phyloP scores from a whole-genome alignment of 176 grass and related monocot species.

The Oryza officinalis region DNA sequence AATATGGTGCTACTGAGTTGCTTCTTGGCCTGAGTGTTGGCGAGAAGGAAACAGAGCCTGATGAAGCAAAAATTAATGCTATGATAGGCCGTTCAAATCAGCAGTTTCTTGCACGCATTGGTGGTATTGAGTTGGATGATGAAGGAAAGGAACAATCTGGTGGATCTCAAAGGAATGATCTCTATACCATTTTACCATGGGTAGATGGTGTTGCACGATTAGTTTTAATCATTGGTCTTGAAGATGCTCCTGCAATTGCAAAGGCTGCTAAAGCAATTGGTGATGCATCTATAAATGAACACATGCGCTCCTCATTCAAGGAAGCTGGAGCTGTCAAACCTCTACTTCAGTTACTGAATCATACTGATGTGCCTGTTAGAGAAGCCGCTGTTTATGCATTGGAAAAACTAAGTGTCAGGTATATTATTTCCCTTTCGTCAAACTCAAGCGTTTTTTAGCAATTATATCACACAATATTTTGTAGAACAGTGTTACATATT shows the following conservation, averaged over 20 bases:
- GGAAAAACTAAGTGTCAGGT: constrained; percentile 68
- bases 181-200: constrained; percentile 73
- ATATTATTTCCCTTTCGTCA: constrained; percentile 11
- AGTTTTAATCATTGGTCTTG: constrained; percentile 72
- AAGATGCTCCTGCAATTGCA: constrained; percentile 61
- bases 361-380: constrained; percentile 48
- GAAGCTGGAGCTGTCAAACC: constrained; percentile 62
- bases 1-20: constrained; percentile 75
- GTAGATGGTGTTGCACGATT: constrained; percentile 67
- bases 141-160: constrained; percentile 45
- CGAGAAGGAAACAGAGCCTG: constrained; percentile 46
- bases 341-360: constrained; percentile 63
- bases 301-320: constrained; percentile 64
- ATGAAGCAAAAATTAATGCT: constrained; percentile 65
- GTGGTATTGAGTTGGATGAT: constrained; percentile 70
- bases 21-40: constrained; percentile 63
- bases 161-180: constrained; percentile 42
- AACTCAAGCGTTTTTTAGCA: constrained; percentile 1
- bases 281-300: constrained; percentile 66
- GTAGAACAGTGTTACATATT: background rate
- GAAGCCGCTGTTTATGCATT: constrained; percentile 57
- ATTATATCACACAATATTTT: constrained; percentile 7
- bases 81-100: constrained; percentile 75
- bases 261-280: constrained; percentile 62
- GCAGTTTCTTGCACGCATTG: constrained; percentile 71